Evolutionary conservation across 1,139 yeast genomes (phyloP).

Genomic region (Pichia sp.): DNA sequence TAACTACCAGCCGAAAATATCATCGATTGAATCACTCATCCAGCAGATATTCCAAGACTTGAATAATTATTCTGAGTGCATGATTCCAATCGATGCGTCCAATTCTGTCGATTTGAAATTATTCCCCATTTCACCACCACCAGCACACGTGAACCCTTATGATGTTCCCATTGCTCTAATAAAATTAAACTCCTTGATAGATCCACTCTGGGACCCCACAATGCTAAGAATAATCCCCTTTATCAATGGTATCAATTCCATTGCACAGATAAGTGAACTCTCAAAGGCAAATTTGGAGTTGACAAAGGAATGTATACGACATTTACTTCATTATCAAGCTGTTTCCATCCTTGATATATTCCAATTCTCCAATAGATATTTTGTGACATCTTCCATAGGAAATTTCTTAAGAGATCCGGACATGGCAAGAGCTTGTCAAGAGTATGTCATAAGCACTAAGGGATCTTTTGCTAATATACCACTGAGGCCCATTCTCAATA

Average conservation of each 20-base stretch:
- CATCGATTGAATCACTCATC: constrained; percentile 70
- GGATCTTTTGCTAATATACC: constrained; percentile 22
- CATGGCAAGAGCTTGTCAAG: constrained; percentile 81
- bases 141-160: constrained; percentile 60
- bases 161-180: constrained; percentile 92
- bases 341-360: constrained; percentile 78
- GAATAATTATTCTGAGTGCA: constrained; percentile 91
- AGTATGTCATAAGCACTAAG: constrained; percentile 47
- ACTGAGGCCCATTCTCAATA: too few relatives aligned
- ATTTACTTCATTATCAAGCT: constrained; percentile 83
- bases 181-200: constrained; percentile 60
- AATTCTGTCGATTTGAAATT: constrained; percentile 88
- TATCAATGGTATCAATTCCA: constrained; percentile 83
- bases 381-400: constrained; percentile 76
- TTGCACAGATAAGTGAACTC: constrained; percentile 65
- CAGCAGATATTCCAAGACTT: constrained; percentile 90
- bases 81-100: constrained; percentile 85
- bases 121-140: constrained; percentile 81
- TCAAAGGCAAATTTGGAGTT: constrained; percentile 77
- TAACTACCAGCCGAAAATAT: constrained; percentile 34
- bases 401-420: constrained; percentile 55
- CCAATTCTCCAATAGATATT: constrained; percentile 83
- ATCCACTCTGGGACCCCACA: constrained; percentile 96
- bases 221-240: constrained; percentile 81
- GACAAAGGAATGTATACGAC: constrained; percentile 85